phyloP scores from a whole-genome alignment of 164 flowering plant species.

The Protea cynaroides region DNA sequence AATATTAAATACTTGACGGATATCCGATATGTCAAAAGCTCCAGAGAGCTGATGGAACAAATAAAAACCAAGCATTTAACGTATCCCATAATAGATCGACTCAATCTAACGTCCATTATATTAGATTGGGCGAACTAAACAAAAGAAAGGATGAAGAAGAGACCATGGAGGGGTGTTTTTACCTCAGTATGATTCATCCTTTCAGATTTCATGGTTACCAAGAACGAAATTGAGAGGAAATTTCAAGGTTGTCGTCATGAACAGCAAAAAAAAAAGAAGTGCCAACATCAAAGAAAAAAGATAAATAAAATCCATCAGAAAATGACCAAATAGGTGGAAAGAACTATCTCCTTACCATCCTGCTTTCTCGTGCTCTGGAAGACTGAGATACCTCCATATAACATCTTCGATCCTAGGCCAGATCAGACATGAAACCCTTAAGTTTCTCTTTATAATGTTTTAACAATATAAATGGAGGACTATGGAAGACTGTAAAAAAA shows the following conservation, averaged over 20 bases:
- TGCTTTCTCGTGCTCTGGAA: conserved; percentile 35
- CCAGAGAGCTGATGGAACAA: no score
- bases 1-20: no score
- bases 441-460: no score
- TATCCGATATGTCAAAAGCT: neutral
- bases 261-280: no score
- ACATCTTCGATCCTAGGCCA: conserved; percentile 30
- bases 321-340: no score
- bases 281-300: no score
- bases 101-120: no score
- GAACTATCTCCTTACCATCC: conserved; percentile 20
- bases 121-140: no score
- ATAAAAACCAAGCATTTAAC: neutral
- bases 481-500: neutral
- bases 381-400: conserved; percentile 26
- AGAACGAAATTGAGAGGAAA: neutral
- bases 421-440: neutral
- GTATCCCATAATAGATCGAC: no score
- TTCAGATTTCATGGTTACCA: conserved; percentile 5
- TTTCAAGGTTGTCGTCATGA: no score
- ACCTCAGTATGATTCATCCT: conserved; percentile 49
- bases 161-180: neutral
- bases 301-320: neutral
- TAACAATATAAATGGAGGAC: neutral
- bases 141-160: no score